Percentiles rank a stretch among this genome's conserved stretches.
These are phyloP conservation scores for Sclerotinia sclerotiorum DNA, from an alignment of 2,329 filamentous ascomycete genomes.

Conservation along the genomic window DNA sequence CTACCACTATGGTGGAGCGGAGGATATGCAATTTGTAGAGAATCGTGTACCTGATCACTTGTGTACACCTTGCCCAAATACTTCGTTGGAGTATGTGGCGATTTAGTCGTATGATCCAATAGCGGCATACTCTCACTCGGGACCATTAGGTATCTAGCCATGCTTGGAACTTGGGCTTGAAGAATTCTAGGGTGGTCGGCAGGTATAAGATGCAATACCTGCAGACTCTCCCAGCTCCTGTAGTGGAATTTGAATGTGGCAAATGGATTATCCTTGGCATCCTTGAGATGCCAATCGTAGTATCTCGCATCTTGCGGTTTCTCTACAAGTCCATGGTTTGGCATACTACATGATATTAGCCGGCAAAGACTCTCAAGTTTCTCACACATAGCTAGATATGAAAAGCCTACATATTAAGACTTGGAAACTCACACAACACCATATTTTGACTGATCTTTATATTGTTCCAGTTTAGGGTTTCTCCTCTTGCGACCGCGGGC, in stretches of 20 bases:
- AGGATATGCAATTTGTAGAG: conserved; percentile 10
- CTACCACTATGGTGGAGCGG: background rate
- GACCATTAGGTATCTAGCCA: conserved; percentile 10
- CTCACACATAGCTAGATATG: background rate
- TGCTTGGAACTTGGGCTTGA: conserved; percentile 8
- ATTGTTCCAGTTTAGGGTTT: conserved; percentile 46
- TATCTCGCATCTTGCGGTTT: conserved; percentile 51
- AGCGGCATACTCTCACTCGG: background rate
- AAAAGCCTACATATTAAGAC: background rate
- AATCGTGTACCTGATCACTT: conserved; percentile 22
- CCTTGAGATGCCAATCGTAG: conserved; percentile 54
- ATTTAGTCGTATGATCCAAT: conserved; percentile 2
- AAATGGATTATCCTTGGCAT: conserved; percentile 53
- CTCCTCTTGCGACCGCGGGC: conserved; percentile 49
- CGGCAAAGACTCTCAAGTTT: background rate
- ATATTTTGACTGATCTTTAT: conserved; percentile 50
- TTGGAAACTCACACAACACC: conserved; percentile 51
- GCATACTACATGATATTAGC: conserved; percentile 44
- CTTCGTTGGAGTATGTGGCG: conserved; percentile 14
- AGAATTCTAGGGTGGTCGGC: conserved; percentile 26
- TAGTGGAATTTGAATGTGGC: conserved; percentile 58
- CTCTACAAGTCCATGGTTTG: conserved; percentile 54
- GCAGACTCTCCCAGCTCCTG: conserved; percentile 52
- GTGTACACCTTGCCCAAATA: conserved; percentile 23
- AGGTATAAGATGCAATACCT: conserved; percentile 49